Evolutionary conservation across 139 green algal genomes (phyloP).

Genomic region (Zygnema cylindricum): DNA sequence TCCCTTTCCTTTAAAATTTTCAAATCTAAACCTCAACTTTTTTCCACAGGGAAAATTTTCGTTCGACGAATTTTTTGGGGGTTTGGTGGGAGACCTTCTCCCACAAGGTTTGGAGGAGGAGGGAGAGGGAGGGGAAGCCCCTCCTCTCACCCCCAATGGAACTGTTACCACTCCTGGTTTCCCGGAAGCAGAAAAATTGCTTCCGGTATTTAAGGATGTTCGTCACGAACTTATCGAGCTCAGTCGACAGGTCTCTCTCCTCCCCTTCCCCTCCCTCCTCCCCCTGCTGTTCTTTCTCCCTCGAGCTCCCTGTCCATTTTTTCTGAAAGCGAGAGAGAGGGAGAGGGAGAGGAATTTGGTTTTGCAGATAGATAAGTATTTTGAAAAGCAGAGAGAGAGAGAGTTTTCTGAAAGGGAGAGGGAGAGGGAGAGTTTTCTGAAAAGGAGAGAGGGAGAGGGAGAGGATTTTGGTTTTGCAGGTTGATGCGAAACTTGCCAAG

Average conservation of each 20-base stretch:
- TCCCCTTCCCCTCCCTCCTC: background rate
- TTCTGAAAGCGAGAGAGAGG: background rate
- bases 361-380: background rate
- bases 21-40: background rate
- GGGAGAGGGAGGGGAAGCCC: background rate
- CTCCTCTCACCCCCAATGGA: background rate
- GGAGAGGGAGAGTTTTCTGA: background rate
- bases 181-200: slow-evolving; percentile 42
- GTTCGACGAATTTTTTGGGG: slow-evolving; percentile 47
- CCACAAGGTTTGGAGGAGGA: background rate
- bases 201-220: slow-evolving; percentile 52
- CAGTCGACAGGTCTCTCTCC: slow-evolving; percentile 24
- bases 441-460: too few species aligned
- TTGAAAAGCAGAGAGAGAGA: background rate
- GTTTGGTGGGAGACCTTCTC: slow-evolving; percentile 34
- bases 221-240: slow-evolving; percentile 43
- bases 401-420: background rate
- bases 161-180: slow-evolving; percentile 7
- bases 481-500: slow-evolving; percentile 19
- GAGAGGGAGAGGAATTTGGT: too few species aligned
- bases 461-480: slow-evolving; percentile 51
- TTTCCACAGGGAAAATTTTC: slow-evolving; percentile 22
- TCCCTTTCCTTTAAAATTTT: background rate
- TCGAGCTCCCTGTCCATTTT: slow-evolving; percentile 6
- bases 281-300: background rate